Conservation (phyloP, 768 basidiomycete genomes). For the Tricholoma furcatifolium region DNA sequence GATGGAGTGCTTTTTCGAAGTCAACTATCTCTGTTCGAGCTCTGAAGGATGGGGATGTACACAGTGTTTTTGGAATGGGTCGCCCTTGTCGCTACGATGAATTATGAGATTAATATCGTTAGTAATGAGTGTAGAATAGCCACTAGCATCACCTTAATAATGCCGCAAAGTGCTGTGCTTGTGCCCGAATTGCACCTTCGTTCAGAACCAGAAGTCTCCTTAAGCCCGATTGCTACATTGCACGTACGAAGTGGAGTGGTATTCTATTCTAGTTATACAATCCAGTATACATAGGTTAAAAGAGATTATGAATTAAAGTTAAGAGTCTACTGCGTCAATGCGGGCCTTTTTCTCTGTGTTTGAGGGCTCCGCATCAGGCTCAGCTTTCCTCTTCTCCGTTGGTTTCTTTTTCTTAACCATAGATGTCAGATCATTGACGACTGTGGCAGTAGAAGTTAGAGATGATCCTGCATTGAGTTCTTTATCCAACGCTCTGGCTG, state of each 20-base stretch:
- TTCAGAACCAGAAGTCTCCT: too few relatives aligned
- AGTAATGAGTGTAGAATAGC: not conserved
- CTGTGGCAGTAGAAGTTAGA: constrained; percentile 32
- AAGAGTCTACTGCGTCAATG: constrained; percentile 40
- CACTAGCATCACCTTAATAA: not conserved
- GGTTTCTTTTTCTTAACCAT: constrained; percentile 84
- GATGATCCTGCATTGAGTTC: constrained; percentile 55
- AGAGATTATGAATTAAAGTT: constrained; percentile 5
- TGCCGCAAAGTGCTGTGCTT: not conserved
- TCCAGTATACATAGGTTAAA: constrained; percentile 1
- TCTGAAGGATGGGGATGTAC: too few relatives aligned
- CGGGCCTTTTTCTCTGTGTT: constrained; percentile 65
- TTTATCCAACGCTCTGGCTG: constrained; percentile 66
- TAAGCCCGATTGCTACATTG: too few relatives aligned
- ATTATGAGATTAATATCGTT: too few relatives aligned
- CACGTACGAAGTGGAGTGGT: too few relatives aligned
- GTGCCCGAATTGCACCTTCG: too few relatives aligned
- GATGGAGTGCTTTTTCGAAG: too few relatives aligned
- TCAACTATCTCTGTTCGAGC: too few relatives aligned
- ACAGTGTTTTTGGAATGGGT: too few relatives aligned
- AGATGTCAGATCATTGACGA: constrained; percentile 80
- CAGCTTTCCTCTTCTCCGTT: constrained; percentile 68
- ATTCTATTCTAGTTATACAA: constrained; percentile 4
- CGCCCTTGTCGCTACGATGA: too few relatives aligned
- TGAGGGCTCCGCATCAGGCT: constrained; percentile 47